Base-by-base conservation (phyloP, 164 flowering plant genomes). In the Santalum album region DNA sequence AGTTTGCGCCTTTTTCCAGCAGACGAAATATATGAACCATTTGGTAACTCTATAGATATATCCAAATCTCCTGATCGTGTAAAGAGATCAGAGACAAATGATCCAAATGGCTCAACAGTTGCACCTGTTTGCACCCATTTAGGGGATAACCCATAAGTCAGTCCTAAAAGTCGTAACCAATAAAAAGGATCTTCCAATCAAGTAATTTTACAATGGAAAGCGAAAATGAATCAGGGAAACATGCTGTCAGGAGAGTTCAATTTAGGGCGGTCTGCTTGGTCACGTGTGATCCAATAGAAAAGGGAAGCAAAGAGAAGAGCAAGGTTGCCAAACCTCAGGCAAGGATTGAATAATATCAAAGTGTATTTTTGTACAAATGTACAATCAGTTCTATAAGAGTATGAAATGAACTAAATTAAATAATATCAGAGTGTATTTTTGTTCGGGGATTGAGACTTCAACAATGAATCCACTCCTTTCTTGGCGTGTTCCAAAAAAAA, bases 31-130 rank as follows among this genome's bases (percentile, higher is more conserved):
- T 48, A 51, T 19, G 79, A 66, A 48, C 76, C 79, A 64, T 62
- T 71, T 6, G 66, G 51, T 36, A 88, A 45, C 59, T 86, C 85
- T 35, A 92, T 59, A 10, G 96, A 86, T 32, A 92, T 78, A 78
- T 92, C 98, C 72, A 92, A 64, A 68, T 92, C 98, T 52, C 90
- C 94, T 82, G 78, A 76, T 56, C 72, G 75, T 43, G 94, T 65
- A 63, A 78, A 89, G n/a, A 92, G 85, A 67, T 84, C 72, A 49
- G 96, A 89, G 55, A 79, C 76, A 82, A 77, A 92, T 10, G 98
- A 92, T 50, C 98, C 98, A 72, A 83, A 92, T 47, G 96, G 94
- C 65, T 86, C 87, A 62, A 92, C 96, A 23, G 78, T 80, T 21
- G 94, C 89, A 75, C 94, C 98, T 92, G 72, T 49, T 60, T 32